Evolutionary conservation across 495 filamentous ascomycete species (phyloP).

Genomic region (Xylaria scruposa): DNA sequence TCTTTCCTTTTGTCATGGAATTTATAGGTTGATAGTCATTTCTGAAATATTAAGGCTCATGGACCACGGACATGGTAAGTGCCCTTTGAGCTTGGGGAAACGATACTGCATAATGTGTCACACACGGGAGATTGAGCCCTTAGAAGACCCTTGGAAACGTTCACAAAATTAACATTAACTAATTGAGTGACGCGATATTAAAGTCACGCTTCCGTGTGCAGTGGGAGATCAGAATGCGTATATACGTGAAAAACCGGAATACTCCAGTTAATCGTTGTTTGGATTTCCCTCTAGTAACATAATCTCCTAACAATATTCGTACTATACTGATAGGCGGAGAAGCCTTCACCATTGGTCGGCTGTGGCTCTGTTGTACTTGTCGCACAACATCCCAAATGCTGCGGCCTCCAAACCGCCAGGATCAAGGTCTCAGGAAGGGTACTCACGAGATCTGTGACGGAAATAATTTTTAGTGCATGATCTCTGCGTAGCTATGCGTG

Average conservation of each 20-base stretch:
- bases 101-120: background rate
- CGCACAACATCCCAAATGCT: conserved; percentile 39
- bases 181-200: background rate
- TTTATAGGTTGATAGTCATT: background rate
- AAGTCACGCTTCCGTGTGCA: background rate
- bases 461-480: conserved; percentile 43
- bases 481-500: conserved; percentile 43
- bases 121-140: conserved; percentile 13
- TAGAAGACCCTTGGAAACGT: background rate
- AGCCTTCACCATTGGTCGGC: conserved; percentile 4
- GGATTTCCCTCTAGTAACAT: background rate
- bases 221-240: background rate
- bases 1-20: background rate
- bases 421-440: conserved; percentile 37
- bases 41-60: background rate
- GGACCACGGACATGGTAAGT: background rate
- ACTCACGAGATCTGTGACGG: conserved; percentile 44
- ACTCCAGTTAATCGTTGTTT: background rate
- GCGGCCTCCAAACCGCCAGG: conserved; percentile 43
- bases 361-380: conserved; percentile 32
- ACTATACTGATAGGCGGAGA: background rate
- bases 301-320: background rate
- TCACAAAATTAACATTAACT: background rate
- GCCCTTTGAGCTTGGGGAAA: conserved; percentile 2
- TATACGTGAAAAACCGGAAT: background rate